Percentiles rank a stretch among this genome's conserved stretches.
Evolutionary conservation across 23 red algal species (phyloP).

Genomic region (Gracilariopsis chorda): DNA sequence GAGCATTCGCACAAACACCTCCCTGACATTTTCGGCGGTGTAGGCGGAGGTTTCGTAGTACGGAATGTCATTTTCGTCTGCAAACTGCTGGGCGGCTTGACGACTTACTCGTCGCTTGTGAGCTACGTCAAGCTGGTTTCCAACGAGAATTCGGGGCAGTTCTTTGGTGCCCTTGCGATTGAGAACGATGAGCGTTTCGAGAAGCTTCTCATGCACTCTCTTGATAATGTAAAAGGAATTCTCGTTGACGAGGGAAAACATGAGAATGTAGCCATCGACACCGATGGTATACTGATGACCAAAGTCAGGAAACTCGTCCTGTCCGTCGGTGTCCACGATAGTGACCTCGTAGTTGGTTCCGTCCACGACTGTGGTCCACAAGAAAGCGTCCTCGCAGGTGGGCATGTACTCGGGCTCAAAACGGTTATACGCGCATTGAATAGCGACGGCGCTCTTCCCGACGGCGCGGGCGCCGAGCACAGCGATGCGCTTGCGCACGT

Average conservation of each 20-base stretch:
- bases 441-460: slow-evolving; percentile 84
- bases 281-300: slow-evolving; percentile 86
- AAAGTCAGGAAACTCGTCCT: slow-evolving; percentile 89
- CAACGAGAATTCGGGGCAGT: slow-evolving; percentile 88
- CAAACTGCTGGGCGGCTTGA: slow-evolving; percentile 33
- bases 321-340: slow-evolving; percentile 86
- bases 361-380: slow-evolving; percentile 42
- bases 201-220: slow-evolving; percentile 71
- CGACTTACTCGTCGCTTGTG: slow-evolving; percentile 60
- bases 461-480: slow-evolving; percentile 83
- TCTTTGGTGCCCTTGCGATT: slow-evolving; percentile 24
- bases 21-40: slow-evolving; percentile 62
- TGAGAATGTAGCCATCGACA: slow-evolving; percentile 86
- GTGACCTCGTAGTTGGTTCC: slow-evolving; percentile 66
- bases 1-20: slow-evolving; percentile 68
- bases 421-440: slow-evolving; percentile 69
- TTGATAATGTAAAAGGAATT: slow-evolving; percentile 79
- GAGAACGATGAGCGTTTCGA: slow-evolving; percentile 62
- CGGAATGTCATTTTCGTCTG: slow-evolving; percentile 56
- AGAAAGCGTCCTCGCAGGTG: slow-evolving; percentile 90
- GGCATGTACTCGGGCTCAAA: slow-evolving; percentile 88
- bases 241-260: slow-evolving; percentile 76
- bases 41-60: slow-evolving; percentile 85
- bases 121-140: slow-evolving; percentile 81
- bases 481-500: slow-evolving; percentile 62